phyloP scores from a whole-genome alignment of 108 stramenopile genomes.

The Schizochytrium sp. region DNA sequence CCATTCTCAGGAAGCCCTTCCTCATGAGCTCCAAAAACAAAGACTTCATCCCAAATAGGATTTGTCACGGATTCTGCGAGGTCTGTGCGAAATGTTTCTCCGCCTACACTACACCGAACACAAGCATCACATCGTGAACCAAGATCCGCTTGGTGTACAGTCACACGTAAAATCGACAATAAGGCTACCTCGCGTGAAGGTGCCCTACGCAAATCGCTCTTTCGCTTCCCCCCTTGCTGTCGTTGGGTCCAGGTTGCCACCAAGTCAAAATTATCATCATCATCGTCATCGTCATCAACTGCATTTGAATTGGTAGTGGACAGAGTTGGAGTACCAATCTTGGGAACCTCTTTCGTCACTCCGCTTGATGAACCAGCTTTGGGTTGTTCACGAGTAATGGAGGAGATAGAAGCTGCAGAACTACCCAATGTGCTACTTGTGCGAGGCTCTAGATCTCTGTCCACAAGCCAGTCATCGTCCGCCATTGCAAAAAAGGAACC shows the following conservation, averaged over 20 bases:
- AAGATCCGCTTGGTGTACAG: constrained; percentile 22
- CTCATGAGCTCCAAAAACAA: constrained; percentile 32
- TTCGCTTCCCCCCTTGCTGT: not conserved
- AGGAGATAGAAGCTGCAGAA: no score
- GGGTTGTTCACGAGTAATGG: no score
- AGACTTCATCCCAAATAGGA: constrained; percentile 10
- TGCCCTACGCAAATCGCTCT: not conserved
- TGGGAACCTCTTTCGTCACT: no score
- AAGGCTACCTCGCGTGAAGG: constrained; percentile 15
- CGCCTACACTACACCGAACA: constrained; percentile 31
- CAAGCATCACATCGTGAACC: not conserved
- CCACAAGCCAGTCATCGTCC: constrained; percentile 9
- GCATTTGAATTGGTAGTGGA: no score
- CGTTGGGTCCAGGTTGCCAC: not conserved
- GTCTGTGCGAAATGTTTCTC: not conserved
- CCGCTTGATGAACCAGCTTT: no score
- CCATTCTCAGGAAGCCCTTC: not conserved
- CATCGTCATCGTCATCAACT: not conserved
- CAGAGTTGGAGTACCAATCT: no score
- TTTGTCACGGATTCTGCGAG: no score
- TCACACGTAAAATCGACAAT: not conserved
- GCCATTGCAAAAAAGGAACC: not conserved
- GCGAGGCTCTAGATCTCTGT: not conserved
- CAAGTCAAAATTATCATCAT: constrained; percentile 24
- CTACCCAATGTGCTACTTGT: no score